phyloP scores from a whole-genome alignment of 441 rosid genomes.

The Euphorbia celastroides region DNA sequence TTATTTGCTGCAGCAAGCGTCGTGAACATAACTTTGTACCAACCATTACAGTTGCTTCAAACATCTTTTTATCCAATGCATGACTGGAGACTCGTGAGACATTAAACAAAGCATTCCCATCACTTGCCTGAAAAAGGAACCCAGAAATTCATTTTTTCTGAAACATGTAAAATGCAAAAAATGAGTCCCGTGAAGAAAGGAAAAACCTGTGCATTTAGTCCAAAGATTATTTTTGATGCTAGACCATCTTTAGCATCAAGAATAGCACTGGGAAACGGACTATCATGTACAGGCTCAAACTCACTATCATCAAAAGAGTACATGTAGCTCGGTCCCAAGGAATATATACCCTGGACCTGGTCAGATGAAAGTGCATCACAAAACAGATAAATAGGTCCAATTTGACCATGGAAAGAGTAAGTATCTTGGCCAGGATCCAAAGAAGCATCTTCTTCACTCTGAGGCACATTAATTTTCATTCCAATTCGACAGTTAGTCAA shows the following conservation, averaged over 20 bases:
- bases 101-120: conserved; percentile 81
- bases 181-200: conserved; percentile 14
- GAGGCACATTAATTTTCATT: conserved; percentile 51
- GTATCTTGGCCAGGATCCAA: conserved; percentile 45
- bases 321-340: conserved; percentile 98
- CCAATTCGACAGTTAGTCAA: conserved; percentile 83
- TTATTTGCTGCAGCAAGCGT: conserved; percentile 90
- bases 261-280: conserved; percentile 68
- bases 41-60: conserved; percentile 75
- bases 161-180: conserved; percentile 11
- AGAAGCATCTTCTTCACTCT: conserved; percentile 52
- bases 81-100: conserved; percentile 72
- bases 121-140: conserved; percentile 76
- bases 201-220: conserved; percentile 94
- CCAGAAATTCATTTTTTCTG: conserved; percentile 14
- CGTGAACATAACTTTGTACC: conserved; percentile 96
- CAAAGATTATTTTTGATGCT: conserved; percentile 86
- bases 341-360: conserved; percentile 78
- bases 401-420: conserved; percentile 83
- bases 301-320: conserved; percentile 90
- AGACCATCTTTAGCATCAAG: conserved; percentile 96
- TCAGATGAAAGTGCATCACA: conserved; percentile 84
- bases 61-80: conserved; percentile 54
- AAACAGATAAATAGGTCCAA: conserved; percentile 93
- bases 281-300: conserved; percentile 50